Evolutionary conservation across 345 rosid genomes (phyloP), one percentile per base, ranked within the genome.

Genomic region (Excoecaria cochinchinensis): DNA sequence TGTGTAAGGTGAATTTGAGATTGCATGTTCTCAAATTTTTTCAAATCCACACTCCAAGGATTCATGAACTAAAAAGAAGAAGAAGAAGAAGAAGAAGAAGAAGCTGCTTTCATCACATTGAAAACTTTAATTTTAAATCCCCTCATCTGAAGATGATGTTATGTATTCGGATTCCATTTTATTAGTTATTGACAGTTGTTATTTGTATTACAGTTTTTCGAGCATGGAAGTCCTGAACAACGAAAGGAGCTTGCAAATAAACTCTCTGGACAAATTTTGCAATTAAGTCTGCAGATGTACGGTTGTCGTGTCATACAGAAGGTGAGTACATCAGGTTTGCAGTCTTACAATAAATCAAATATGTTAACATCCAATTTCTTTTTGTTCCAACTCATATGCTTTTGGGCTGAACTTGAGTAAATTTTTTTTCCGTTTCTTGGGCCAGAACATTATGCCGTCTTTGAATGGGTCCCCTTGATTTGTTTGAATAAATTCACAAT

Each of bases 281-380:
- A 90, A 71, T 84, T 96, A 83, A 91, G 99, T 84, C 80, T 96
- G 81, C 99, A 96, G 83, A 96, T 96, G 99, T 96, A 96, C 82
- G 99, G 99, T 66, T 93, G 99, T 66, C 97, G 99, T 73, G 99
- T 96, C 75, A 93, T 96, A 81, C 98, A 96, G 77, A 96, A 96
- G 98, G 99, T 93, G 76, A 51, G 73, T 44, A 21, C 24, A 67
- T 46, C 36, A 46, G 8, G 31, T 38, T 65, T 40, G 47, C 69
- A 19, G 51, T 65, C 51, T 65, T 8, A 42, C 51, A 38, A 24
- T 21, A 48, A 38, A 44, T 67, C 10, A 66, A 24, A 13, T 53
- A 44, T 67, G 55, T 22, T 12, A 67, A 19, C 12, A 65, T 65
- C 17, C 7, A 71, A 25, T 63, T 22, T 16, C 46, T 73, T 57